phyloP scores from a whole-genome alignment of 371 early-diverging fungal genomes.

The Saksenaea vasiformis region DNA sequence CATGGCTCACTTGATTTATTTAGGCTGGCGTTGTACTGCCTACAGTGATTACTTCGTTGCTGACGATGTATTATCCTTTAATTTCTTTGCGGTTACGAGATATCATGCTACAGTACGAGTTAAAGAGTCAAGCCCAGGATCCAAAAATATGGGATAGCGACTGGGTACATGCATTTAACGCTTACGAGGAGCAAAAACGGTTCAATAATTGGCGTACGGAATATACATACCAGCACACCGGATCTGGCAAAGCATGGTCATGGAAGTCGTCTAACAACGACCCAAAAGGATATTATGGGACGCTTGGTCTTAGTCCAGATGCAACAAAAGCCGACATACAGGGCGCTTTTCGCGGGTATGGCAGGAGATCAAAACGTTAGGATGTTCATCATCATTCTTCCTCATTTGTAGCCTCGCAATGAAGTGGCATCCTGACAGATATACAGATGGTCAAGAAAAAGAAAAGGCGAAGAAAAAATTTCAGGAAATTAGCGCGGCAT shows the following conservation, averaged over 20 bases:
- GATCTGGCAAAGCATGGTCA: neutral
- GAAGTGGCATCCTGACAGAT: constrained; percentile 60
- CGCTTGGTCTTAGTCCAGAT: constrained; percentile 39
- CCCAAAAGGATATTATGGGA: constrained; percentile 53
- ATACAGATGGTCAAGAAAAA: constrained; percentile 52
- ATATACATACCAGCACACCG: constrained; percentile 18
- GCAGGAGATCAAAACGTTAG: neutral
- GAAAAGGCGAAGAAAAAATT: constrained; percentile 55
- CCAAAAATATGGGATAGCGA: constrained; percentile 54
- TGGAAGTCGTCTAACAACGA: constrained; percentile 27
- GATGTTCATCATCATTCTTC: neutral
- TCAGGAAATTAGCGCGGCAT: constrained; percentile 58
- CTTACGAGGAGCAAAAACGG: constrained; percentile 57
- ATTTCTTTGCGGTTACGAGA: constrained; percentile 51
- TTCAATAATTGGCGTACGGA: constrained; percentile 56
- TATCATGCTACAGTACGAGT: constrained; percentile 49
- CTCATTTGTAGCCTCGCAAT: constrained; percentile 46
- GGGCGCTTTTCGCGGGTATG: constrained; percentile 59
- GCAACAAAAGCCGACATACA: constrained; percentile 61
- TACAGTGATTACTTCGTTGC: constrained; percentile 47
- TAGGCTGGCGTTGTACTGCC: constrained; percentile 61
- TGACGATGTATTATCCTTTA: constrained; percentile 59
- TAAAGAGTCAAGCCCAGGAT: constrained; percentile 47
- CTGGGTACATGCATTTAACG: constrained; percentile 57
- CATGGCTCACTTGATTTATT: neutral